These are phyloP conservation scores for Umbelopsis sp. DNA, from an alignment of 371 early-diverging fungal species.

Conservation along the genomic window DNA sequence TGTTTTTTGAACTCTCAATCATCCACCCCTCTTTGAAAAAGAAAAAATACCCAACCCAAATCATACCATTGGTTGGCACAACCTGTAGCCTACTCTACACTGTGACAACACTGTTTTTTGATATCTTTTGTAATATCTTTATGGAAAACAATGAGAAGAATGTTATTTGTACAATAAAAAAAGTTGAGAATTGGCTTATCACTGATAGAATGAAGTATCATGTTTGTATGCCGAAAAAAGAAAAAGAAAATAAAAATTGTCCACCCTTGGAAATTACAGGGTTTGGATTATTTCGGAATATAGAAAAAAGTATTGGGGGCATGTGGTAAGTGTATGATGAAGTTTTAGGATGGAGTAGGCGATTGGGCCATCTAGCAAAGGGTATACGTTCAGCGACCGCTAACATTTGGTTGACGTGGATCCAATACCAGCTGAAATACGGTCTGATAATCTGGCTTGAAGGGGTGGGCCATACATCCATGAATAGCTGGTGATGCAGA, in stretches of 20 bases:
- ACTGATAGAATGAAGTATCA: not conserved
- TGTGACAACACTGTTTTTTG: conserved; percentile 15
- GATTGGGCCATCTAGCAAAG: not conserved
- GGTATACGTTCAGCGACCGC: not conserved
- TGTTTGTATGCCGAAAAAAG: not conserved
- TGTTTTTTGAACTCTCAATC: not conserved
- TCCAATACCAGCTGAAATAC: conserved; percentile 37
- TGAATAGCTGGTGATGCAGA: conserved; percentile 44
- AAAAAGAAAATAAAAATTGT: too few relatives aligned
- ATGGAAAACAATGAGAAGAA: conserved; percentile 14
- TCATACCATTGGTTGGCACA: conserved; percentile 10
- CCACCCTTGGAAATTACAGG: not conserved
- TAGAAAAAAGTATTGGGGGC: not conserved
- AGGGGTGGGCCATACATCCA: conserved; percentile 52
- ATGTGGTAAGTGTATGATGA: too few relatives aligned
- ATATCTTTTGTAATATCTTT: conserved; percentile 19
- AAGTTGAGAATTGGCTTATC: not conserved
- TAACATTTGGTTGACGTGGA: not conserved
- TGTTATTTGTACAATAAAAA: conserved; percentile 15
- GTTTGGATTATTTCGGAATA: not conserved
- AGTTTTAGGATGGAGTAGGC: too few relatives aligned
- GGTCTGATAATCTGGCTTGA: conserved; percentile 48
- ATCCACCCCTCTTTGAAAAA: not conserved
- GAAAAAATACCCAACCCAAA: not conserved
- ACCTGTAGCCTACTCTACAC: not conserved